Evolutionary conservation across 192 early-diverging fungal species (phyloP).

Genomic region (Haplosporangium gracile): DNA sequence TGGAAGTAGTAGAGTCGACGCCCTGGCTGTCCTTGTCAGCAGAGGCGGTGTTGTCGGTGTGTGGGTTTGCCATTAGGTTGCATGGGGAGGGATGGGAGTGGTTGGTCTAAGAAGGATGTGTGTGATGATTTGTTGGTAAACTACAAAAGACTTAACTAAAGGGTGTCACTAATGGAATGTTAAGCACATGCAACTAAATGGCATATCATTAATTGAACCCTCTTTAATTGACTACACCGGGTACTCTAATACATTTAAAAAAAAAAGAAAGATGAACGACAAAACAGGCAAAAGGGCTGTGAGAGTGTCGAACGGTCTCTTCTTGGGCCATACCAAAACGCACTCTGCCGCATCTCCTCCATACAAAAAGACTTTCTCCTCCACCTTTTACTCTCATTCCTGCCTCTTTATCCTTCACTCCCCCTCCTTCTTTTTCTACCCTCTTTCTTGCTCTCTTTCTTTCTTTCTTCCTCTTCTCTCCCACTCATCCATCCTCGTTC

Average conservation of each 20-base stretch:
- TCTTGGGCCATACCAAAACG: not conserved
- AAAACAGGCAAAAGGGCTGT: not conserved
- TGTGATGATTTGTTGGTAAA: too few species aligned
- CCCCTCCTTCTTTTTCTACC: not conserved
- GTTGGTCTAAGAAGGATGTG: not conserved
- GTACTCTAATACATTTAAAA: too few species aligned
- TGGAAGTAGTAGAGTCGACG: not conserved
- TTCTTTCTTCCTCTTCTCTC: not conserved
- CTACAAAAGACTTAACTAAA: not conserved
- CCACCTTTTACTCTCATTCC: not conserved
- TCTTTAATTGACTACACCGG: constrained; percentile 1
- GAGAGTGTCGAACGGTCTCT: not conserved
- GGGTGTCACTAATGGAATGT: not conserved
- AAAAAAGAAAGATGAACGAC: not conserved
- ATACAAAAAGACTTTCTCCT: not conserved
- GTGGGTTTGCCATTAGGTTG: not conserved
- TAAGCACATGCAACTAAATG: not conserved
- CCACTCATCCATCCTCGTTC: not conserved
- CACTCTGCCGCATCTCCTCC: not conserved
- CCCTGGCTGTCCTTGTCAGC: not conserved
- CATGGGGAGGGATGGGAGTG: not conserved
- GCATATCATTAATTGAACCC: not conserved
- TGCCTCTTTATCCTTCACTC: not conserved
- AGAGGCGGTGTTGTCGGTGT: too few species aligned
- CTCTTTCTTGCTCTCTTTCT: not conserved